Base-by-base conservation (phyloP, 371 early-diverging fungal genomes). In the Mucor piriformis region DNA sequence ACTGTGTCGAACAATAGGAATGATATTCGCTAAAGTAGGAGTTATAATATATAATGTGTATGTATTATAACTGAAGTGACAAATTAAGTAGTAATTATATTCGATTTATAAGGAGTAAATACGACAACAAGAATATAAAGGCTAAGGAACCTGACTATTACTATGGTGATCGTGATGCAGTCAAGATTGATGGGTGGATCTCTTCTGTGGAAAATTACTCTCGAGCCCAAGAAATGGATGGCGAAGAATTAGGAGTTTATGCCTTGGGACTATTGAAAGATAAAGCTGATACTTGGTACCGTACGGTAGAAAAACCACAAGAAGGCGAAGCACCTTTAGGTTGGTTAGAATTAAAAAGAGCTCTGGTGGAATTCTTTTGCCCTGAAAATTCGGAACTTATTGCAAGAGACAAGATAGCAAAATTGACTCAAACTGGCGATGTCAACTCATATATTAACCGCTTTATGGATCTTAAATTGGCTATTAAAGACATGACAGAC, bases 371-470 rank as follows among this genome's bases (percentile, higher is more conserved):
- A 37, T 37, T 37, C 15, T 20, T 60, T 54, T 25, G 54, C n/a
- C 61, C 61, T 7, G 61, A 49, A 2, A 53, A 61, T 15, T 25
- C 61, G 0, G n/a, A 10, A 24, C 1, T 54, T 6, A 29, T 54
- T 3, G 61, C 61, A 10, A 18, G 61, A 21, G 61, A 61, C 32
- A 13, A 33, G 13, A 18, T 61, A 1, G 61, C 61, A 0, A 12
- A 3, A n/a, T 18, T 54, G 4, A 49, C 7, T n/a, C 61, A 61
- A 54, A 54, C 55, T 6, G 55, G 61, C 2, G 6, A 34, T 23
- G 7, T 61, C 6, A 23, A 34, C 1, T 47, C 48, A 7, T 61
- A 54, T n/a, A 38, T 61, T 11, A 54, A 61, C 16, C 8, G 3
- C 8, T 54, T 61, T 12, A 50, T 54, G 50, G 50, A 54, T 32